Conservation (phyloP, 768 basidiomycete species). For the Amanita fuliginea region DNA sequence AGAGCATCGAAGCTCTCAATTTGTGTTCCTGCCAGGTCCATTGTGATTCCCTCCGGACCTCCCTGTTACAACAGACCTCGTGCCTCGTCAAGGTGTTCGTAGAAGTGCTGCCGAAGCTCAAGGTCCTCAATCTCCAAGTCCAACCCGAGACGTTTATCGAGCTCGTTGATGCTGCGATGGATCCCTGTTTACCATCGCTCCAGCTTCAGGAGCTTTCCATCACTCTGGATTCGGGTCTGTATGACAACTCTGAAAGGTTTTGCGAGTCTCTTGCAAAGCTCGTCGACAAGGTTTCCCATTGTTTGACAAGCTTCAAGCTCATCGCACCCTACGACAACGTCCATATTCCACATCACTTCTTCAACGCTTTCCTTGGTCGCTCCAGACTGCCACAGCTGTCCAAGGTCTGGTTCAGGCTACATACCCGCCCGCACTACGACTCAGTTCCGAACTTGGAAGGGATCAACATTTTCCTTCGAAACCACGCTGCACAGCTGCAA, state of each 20-base stretch:
- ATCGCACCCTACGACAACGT: not conserved
- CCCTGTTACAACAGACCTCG: not conserved
- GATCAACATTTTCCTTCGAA: constrained; percentile 1
- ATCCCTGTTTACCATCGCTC: not conserved
- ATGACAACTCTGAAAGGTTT: not conserved
- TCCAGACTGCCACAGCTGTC: not conserved
- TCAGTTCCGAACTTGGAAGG: not conserved
- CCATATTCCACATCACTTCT: not conserved
- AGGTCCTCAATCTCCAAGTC: constrained; percentile 1
- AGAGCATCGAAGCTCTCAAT: not conserved
- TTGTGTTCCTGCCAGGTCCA: constrained; percentile 5
- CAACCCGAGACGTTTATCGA: constrained; percentile 4
- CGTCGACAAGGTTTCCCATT: not conserved
- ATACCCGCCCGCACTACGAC: not conserved
- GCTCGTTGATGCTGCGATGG: not conserved
- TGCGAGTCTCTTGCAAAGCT: not conserved
- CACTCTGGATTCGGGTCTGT: not conserved
- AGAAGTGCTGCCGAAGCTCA: constrained; percentile 1
- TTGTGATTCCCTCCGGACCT: not conserved
- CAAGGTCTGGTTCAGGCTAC: not conserved
- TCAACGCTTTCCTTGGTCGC: not conserved
- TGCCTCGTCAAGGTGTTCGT: not conserved
- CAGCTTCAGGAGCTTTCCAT: constrained; percentile 1
- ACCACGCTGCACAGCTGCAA: not conserved
- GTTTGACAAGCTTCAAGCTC: constrained; percentile 2